These are phyloP conservation scores for Hydrangea macrophylla DNA, from an alignment of 148 eudicot species.

Conservation along the genomic window DNA sequence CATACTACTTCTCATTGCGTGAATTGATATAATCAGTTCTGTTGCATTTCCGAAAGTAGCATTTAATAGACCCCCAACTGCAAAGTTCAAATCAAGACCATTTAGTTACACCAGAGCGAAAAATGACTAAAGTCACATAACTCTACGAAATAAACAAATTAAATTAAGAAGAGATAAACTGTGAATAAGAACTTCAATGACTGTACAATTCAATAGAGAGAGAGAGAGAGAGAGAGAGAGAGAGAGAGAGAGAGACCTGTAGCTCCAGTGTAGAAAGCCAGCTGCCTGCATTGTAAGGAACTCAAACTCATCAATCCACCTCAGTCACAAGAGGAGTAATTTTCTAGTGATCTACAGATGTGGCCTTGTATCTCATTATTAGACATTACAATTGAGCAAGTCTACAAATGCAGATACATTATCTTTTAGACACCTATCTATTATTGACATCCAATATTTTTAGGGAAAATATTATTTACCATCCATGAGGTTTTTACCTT, in stretches of 20 bases:
- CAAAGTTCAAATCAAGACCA: slow-evolving; percentile 14
- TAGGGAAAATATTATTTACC: no score
- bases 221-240: background rate
- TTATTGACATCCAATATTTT: background rate
- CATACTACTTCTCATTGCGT: slow-evolving; percentile 32
- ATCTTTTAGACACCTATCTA: background rate
- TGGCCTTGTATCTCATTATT: background rate
- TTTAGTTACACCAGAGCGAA: background rate
- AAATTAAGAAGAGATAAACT: background rate
- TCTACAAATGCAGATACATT: background rate
- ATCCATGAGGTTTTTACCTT: no score
- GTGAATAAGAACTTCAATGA: background rate
- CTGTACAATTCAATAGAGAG: background rate
- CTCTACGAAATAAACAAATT: background rate
- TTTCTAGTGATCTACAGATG: background rate
- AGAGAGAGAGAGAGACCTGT: slow-evolving; percentile 21
- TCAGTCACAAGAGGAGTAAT: no score
- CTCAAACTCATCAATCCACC: slow-evolving; percentile 1
- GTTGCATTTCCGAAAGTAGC: no score
- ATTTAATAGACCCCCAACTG: slow-evolving; percentile 48
- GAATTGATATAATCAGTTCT: slow-evolving; percentile 37
- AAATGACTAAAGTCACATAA: slow-evolving; percentile 1
- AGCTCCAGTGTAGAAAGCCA: slow-evolving; percentile 38
- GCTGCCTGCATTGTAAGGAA: slow-evolving; percentile 31
- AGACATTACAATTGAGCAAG: background rate